A percentile compares a stretch with the other conserved stretches of the same genome.
These are phyloP conservation scores for Acmispon strigosus DNA, from an alignment of 306 rosid genomes.

Conservation along the genomic window DNA sequence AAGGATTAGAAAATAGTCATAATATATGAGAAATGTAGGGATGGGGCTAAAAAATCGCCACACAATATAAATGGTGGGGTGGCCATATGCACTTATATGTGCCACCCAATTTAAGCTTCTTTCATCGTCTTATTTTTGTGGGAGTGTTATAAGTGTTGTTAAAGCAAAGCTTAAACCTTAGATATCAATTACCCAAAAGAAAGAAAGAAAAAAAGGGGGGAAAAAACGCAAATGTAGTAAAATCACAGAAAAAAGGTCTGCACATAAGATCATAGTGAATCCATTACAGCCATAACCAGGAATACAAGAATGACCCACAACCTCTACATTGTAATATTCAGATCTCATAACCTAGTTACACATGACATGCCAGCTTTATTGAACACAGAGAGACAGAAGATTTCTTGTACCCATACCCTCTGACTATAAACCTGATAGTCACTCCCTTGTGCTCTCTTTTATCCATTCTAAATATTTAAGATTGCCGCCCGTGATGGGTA, in stretches of 20 bases:
- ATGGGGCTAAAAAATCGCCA: too few relatives aligned
- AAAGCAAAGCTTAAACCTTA: background rate
- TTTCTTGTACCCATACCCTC: background rate
- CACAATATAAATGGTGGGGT: too few relatives aligned
- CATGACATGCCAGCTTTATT: conserved; percentile 16
- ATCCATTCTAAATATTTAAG: conserved; percentile 75
- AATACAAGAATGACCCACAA: background rate
- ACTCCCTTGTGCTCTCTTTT: conserved; percentile 83
- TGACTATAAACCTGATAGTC: conserved; percentile 26
- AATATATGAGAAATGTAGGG: too few relatives aligned
- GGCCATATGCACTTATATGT: too few relatives aligned
- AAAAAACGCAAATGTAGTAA: background rate
- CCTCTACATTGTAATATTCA: background rate
- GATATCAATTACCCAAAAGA: too few relatives aligned
- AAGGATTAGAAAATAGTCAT: too few relatives aligned
- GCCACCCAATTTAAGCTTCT: background rate
- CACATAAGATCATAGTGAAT: background rate
- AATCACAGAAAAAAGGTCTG: background rate
- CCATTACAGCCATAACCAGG: background rate
- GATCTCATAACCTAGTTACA: conserved; percentile 11
- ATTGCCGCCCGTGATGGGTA: conserved; percentile 83
- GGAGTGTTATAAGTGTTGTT: background rate
- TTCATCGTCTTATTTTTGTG: background rate
- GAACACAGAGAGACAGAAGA: conserved; percentile 5
- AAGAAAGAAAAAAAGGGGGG: too few relatives aligned